phyloP scores from a whole-genome alignment of 164 flowering plant genomes.

The Platanus orientalis region DNA sequence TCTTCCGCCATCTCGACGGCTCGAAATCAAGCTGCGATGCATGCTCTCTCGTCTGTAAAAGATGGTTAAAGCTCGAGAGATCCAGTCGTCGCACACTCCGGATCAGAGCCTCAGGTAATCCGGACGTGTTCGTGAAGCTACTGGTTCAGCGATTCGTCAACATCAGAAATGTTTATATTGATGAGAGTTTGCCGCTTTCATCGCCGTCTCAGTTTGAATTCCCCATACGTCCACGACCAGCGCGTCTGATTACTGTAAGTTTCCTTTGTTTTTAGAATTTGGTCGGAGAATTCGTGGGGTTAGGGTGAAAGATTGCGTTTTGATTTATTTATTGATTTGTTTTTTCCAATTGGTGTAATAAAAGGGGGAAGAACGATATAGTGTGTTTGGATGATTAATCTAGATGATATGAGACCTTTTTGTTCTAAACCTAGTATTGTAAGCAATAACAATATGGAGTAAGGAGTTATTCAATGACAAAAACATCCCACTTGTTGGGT shows the following conservation, averaged over 20 bases:
- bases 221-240: not conserved
- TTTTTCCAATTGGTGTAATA: too few relatives aligned
- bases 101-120: slow-evolving; percentile 65
- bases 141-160: slow-evolving; percentile 51
- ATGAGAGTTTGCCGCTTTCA: slow-evolving; percentile 58
- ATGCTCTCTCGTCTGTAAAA: slow-evolving; percentile 78
- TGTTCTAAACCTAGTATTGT: too few relatives aligned
- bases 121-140: slow-evolving; percentile 43
- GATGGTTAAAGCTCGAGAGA: slow-evolving; percentile 78
- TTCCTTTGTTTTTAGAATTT: not conserved
- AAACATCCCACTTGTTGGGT: too few relatives aligned
- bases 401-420: too few relatives aligned
- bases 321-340: too few relatives aligned
- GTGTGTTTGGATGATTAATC: not conserved
- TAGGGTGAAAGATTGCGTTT: not conserved
- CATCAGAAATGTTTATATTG: slow-evolving; percentile 48
- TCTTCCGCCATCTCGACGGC: slow-evolving; percentile 53
- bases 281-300: not conserved
- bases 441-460: too few relatives aligned
- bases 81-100: slow-evolving; percentile 64
- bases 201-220: slow-evolving; percentile 23
- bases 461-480: too few relatives aligned
- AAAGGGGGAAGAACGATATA: not conserved
- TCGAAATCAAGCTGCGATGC: slow-evolving; percentile 63
- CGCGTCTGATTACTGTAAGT: not conserved